These are phyloP conservation scores for Rhizophagus sp. DNA, from an alignment of 192 early-diverging fungal species.

Conservation along the genomic window DNA sequence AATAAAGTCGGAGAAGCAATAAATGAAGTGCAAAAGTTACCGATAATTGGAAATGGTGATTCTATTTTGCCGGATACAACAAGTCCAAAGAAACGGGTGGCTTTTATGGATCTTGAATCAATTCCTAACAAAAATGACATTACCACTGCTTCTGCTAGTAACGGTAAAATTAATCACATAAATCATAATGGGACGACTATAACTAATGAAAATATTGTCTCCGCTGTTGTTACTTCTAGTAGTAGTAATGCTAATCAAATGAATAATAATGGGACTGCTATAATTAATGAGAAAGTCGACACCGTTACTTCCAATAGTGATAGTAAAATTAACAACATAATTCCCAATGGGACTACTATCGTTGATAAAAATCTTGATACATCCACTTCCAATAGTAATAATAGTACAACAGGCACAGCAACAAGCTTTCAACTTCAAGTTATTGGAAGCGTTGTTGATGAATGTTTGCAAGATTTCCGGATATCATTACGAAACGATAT, in stretches of 20 bases:
- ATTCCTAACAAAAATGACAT: too few species aligned
- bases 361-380: background rate
- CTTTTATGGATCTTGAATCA: too few species aligned
- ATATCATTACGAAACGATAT: conserved; percentile 58
- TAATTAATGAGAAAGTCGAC: background rate
- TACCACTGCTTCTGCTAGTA: background rate
- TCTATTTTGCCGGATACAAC: too few species aligned
- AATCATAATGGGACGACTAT: background rate
- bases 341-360: background rate
- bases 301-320: background rate
- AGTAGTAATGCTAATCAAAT: background rate
- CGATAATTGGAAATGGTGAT: too few species aligned
- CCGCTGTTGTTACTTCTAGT: too few species aligned
- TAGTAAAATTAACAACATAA: background rate
- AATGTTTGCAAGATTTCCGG: conserved; percentile 60
- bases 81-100: too few species aligned
- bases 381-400: background rate
- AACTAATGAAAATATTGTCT: background rate
- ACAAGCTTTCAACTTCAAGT: conserved; percentile 40
- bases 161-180: background rate
- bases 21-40: too few species aligned
- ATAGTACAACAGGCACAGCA: background rate
- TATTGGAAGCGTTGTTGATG: conserved; percentile 59
- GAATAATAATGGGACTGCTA: background rate
- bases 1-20: too few species aligned